phyloP scores from a whole-genome alignment of 169 alveolate species.

The Miamiensis avidus region DNA sequence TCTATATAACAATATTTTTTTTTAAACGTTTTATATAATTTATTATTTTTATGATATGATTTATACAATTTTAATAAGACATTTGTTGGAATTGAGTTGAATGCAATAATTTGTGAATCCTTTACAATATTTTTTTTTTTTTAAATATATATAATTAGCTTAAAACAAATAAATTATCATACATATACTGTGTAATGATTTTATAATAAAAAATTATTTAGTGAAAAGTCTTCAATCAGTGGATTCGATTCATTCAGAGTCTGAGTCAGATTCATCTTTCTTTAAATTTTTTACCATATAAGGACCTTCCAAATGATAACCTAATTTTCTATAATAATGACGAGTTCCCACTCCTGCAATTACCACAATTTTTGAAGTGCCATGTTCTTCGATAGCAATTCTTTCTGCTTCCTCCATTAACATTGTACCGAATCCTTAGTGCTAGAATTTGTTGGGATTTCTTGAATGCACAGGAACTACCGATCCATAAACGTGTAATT shows the following conservation, averaged over 20 bases:
- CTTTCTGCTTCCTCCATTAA: slow-evolving; percentile 90
- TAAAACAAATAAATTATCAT: too few relatives aligned
- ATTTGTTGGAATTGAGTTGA: too few relatives aligned
- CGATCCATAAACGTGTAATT: slow-evolving; percentile 87
- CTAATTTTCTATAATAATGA: slow-evolving; percentile 97
- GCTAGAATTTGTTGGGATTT: slow-evolving; percentile 86
- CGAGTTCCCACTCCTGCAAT: slow-evolving; percentile 99
- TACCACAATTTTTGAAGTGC: slow-evolving; percentile 92
- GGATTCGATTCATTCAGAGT: background rate
- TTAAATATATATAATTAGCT: too few relatives aligned
- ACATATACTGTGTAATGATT: too few relatives aligned
- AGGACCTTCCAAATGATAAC: slow-evolving; percentile 94
- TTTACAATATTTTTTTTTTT: too few relatives aligned
- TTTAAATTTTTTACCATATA: slow-evolving; percentile 91
- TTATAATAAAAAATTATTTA: too few relatives aligned
- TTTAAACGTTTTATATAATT: too few relatives aligned
- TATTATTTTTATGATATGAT: too few relatives aligned
- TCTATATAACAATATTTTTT: too few relatives aligned
- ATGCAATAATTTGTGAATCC: too few relatives aligned
- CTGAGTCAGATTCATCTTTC: slow-evolving; percentile 4
- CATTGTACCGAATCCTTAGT: slow-evolving; percentile 87
- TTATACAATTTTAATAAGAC: too few relatives aligned
- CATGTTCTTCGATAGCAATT: slow-evolving; percentile 88
- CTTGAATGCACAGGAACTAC: slow-evolving; percentile 86
- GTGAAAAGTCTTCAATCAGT: too few relatives aligned